Evolutionary conservation across 179 eudicot species (phyloP).

Genomic region (Dionaea muscipula): DNA sequence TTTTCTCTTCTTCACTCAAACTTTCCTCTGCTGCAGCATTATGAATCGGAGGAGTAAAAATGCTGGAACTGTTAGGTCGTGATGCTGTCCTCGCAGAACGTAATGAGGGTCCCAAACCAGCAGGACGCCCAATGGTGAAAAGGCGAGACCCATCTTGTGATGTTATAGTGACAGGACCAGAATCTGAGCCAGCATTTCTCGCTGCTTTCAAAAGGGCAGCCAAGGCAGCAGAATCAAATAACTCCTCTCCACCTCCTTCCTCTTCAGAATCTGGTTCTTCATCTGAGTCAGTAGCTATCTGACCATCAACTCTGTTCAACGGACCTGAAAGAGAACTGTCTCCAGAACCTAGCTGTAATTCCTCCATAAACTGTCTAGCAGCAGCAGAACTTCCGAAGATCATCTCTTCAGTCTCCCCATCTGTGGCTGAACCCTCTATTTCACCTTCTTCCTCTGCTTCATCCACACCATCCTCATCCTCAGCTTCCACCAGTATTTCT

Average conservation of each 20-base stretch:
- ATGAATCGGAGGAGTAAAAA: constrained; percentile 32
- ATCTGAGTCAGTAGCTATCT: constrained; percentile 74
- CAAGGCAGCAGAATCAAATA: constrained; percentile 46
- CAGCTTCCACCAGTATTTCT: constrained; percentile 12
- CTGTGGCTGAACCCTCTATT: constrained; percentile 26
- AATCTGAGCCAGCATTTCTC: constrained; percentile 49
- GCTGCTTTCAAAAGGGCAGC: constrained; percentile 91
- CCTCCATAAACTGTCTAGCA: constrained; percentile 53
- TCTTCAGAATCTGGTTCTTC: constrained; percentile 51
- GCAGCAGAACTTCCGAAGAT: constrained; percentile 49
- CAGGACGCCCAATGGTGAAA: constrained; percentile 91
- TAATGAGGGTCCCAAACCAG: constrained; percentile 74
- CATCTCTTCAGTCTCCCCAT: constrained; percentile 45
- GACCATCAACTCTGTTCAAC: constrained; percentile 46
- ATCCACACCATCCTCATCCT: constrained; percentile 3
- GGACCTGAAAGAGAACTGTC: constrained; percentile 27
- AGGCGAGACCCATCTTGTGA: constrained; percentile 85
- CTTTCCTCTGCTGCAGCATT: constrained; percentile 28
- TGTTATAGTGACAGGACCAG: constrained; percentile 51
- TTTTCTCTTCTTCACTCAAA: constrained; percentile 44
- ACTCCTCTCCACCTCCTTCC: constrained; percentile 33
- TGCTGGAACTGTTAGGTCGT: constrained; percentile 31
- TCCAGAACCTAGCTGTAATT: constrained; percentile 41
- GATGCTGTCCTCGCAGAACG: constrained; percentile 44
- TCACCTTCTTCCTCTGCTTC: constrained; percentile 14